These are phyloP conservation scores for Sechiopsis laciniata DNA, from an alignment of 306 rosid genomes.

Conservation along the genomic window DNA sequence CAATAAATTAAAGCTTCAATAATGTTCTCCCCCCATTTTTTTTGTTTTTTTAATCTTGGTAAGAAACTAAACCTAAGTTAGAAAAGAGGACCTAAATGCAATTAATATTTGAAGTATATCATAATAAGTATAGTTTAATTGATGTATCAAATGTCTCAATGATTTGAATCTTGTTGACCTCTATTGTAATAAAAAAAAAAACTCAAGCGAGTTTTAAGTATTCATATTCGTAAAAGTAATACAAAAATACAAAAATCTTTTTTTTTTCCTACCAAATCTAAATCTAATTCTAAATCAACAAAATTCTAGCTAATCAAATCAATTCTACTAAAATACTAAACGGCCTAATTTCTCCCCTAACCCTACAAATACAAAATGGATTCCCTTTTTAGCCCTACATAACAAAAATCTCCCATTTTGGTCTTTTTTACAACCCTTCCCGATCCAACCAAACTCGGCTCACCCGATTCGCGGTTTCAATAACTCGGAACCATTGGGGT, in stretches of 20 bases:
- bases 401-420: not conserved
- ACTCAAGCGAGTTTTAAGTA: not conserved
- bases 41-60: no score
- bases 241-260: not conserved
- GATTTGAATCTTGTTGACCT: no score
- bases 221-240: not conserved
- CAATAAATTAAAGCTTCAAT: conserved; percentile 5
- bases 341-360: not conserved
- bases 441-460: conserved; percentile 18
- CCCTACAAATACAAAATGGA: conserved; percentile 10
- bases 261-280: not conserved
- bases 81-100: no score
- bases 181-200: no score
- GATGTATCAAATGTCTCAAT: no score
- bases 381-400: not conserved
- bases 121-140: no score
- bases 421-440: not conserved
- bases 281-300: not conserved
- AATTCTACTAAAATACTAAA: conserved; percentile 4
- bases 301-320: conserved; percentile 2
- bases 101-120: no score
- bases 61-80: no score
- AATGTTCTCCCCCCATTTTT: not conserved
- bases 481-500: conserved; percentile 39
- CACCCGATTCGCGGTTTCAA: conserved; percentile 19